A percentile compares a stretch with the other conserved stretches of the same genome.
Evolutionary conservation across 2,329 filamentous ascomycete species (phyloP).

Genomic region (Paecilomyces sp.): DNA sequence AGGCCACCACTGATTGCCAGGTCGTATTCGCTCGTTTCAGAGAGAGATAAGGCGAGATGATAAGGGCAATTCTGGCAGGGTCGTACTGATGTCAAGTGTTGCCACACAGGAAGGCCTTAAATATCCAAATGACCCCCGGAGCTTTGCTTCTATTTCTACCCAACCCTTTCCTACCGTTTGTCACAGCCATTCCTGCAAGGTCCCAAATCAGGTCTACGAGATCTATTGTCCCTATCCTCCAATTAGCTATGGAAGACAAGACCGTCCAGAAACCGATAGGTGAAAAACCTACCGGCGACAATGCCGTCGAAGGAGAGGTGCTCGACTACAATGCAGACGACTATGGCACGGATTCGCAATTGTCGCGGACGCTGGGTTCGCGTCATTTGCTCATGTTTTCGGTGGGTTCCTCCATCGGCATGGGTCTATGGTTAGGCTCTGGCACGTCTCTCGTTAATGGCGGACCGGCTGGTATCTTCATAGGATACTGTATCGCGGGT

Average conservation of each 20-base stretch:
- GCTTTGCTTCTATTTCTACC: background rate
- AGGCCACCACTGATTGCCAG: background rate
- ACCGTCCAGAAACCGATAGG: background rate
- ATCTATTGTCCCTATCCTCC: background rate
- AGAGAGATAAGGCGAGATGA: background rate
- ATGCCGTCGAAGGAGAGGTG: background rate
- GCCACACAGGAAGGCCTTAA: background rate
- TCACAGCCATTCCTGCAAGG: background rate
- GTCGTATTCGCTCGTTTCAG: background rate
- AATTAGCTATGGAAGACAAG: background rate
- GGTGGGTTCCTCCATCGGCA: slow-evolving; percentile 37
- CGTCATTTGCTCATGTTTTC: slow-evolving; percentile 35
- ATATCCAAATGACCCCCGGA: background rate
- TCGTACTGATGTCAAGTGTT: background rate
- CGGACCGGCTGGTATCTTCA: slow-evolving; percentile 39
- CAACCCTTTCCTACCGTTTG: background rate
- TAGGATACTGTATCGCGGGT: slow-evolving; percentile 37
- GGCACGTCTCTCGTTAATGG: slow-evolving; percentile 35
- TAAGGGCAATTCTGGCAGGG: background rate
- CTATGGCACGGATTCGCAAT: slow-evolving; percentile 21
- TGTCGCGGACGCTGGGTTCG: slow-evolving; percentile 34
- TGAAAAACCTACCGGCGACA: background rate
- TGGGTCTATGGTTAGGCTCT: slow-evolving; percentile 42
- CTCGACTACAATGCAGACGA: slow-evolving; percentile 3
- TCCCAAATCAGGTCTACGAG: background rate